Evolutionary conservation across 768 basidiomycete species (phyloP).

Genomic region (Lepiota brunneoincarnata): DNA sequence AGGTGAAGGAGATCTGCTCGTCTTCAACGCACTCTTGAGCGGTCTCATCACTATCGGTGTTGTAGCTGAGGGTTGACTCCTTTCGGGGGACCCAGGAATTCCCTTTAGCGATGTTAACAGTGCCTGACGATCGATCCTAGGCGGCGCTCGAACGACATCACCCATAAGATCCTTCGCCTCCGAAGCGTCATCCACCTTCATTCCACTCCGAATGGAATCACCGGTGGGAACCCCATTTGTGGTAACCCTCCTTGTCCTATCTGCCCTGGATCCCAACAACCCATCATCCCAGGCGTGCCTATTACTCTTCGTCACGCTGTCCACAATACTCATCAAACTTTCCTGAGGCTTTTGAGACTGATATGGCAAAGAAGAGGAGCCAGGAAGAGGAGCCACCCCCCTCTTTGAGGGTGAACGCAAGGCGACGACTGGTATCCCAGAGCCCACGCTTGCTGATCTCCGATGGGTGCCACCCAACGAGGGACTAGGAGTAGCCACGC

Average conservation of each 20-base stretch:
- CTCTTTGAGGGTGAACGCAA: not conserved
- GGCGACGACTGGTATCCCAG: not conserved
- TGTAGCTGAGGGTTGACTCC: not conserved
- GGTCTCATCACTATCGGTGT: slow-evolving; percentile 37
- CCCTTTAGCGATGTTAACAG: slow-evolving; percentile 1
- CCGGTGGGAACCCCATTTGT: not conserved
- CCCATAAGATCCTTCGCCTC: not conserved
- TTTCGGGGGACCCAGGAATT: not conserved
- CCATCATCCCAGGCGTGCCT: slow-evolving; percentile 23
- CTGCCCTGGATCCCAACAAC: slow-evolving; percentile 17
- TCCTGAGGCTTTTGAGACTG: not conserved
- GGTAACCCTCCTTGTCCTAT: slow-evolving; percentile 7
- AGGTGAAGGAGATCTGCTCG: slow-evolving; percentile 51
- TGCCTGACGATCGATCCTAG: not conserved
- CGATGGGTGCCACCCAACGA: not conserved
- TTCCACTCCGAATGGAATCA: too few species aligned
- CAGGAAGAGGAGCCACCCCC: not conserved
- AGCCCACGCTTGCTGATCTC: slow-evolving; percentile 1
- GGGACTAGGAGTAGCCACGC: slow-evolving; percentile 1
- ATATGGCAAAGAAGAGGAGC: not conserved
- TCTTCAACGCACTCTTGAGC: slow-evolving; percentile 61
- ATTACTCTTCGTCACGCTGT: slow-evolving; percentile 45
- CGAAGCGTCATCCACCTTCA: slow-evolving; percentile 16
- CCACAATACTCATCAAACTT: slow-evolving; percentile 70
- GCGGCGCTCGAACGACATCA: slow-evolving; percentile 4